Evolutionary conservation across 169 alveolate genomes (phyloP).

Genomic region (Cardiosporidium cionae): DNA sequence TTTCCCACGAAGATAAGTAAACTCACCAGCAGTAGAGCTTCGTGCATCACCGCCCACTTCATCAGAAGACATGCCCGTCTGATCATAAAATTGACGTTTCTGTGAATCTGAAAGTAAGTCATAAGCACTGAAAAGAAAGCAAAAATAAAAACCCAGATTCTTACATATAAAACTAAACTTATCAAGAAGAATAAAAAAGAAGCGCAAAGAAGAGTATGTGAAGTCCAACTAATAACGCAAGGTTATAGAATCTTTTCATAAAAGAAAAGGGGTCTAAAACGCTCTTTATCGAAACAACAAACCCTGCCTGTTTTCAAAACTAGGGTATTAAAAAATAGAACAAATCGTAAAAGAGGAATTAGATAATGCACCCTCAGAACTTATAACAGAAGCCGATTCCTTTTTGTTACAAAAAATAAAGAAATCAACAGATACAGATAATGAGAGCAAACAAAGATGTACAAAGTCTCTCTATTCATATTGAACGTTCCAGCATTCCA

Average conservation of each 20-base stretch:
- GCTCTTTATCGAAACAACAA: too few relatives aligned
- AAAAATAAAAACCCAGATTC: neutral
- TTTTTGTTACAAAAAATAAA: too few relatives aligned
- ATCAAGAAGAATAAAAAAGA: neutral
- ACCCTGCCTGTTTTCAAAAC: too few relatives aligned
- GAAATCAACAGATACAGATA: too few relatives aligned
- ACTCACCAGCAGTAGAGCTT: conserved; percentile 34
- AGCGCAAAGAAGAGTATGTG: neutral
- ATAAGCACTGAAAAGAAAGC: conserved; percentile 70
- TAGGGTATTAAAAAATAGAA: too few relatives aligned
- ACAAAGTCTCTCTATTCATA: too few relatives aligned
- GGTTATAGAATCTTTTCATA: neutral
- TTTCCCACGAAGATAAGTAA: neutral
- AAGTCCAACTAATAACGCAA: neutral
- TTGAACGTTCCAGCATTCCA: too few relatives aligned
- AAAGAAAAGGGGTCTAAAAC: neutral
- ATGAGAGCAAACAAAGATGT: too few relatives aligned
- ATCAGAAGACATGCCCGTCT: conserved; percentile 77
- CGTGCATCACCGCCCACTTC: conserved; percentile 35
- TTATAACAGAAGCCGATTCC: too few relatives aligned
- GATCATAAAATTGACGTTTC: conserved; percentile 75
- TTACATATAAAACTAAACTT: neutral
- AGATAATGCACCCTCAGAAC: too few relatives aligned
- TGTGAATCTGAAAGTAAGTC: conserved; percentile 83
- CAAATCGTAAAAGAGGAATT: too few relatives aligned